These are phyloP conservation scores for Suillus spraguei DNA, from an alignment of 768 basidiomycete genomes.

Conservation along the genomic window DNA sequence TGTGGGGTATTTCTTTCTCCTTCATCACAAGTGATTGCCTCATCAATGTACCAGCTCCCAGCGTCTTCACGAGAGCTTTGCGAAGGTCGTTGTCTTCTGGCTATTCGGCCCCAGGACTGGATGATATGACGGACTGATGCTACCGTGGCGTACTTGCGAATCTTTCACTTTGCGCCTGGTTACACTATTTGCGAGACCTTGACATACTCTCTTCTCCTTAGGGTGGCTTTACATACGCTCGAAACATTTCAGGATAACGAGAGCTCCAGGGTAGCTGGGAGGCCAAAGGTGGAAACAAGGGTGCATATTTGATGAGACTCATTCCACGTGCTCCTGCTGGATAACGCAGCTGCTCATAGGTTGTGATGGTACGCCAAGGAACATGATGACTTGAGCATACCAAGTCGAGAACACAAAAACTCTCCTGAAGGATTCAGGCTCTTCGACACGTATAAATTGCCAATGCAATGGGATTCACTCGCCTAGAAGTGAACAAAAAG, in stretches of 20 bases:
- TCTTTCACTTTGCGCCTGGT: conserved; percentile 21
- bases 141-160: conserved; percentile 10
- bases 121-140: not conserved
- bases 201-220: conserved; percentile 21
- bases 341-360: conserved; percentile 16
- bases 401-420: not conserved
- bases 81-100: not conserved
- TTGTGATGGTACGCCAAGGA: not conserved
- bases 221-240: conserved; percentile 3
- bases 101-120: not conserved
- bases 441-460: not conserved
- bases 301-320: conserved; percentile 21
- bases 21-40: conserved; percentile 14
- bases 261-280: conserved; percentile 19
- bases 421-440: not conserved
- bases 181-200: conserved; percentile 24
- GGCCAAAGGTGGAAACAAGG: conserved; percentile 17
- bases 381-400: not conserved
- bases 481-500: not conserved
- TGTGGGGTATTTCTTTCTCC: conserved; percentile 3
- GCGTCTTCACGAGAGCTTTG: conserved; percentile 6
- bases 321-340: conserved; percentile 20
- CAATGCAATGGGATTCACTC: not conserved
- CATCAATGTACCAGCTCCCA: conserved; percentile 13
- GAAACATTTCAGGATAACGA: not conserved